Base-by-base conservation (phyloP, 2,329 filamentous ascomycete genomes). In the Claviceps monticola region DNA sequence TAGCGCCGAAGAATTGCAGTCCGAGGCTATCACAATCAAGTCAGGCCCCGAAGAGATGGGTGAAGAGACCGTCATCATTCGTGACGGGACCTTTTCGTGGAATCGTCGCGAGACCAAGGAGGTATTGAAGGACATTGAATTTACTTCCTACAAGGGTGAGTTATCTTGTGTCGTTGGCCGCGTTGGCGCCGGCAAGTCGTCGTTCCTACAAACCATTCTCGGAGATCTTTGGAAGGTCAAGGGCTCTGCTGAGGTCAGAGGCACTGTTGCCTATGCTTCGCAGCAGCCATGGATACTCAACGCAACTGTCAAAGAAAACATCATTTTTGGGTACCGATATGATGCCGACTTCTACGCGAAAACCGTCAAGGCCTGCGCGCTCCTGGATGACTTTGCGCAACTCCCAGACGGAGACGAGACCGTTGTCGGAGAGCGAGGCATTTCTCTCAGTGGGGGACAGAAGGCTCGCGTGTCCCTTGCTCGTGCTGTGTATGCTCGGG, bases 251-350 rank as follows among this genome's bases (percentile, higher is more conserved):
- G 75, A 86, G 51, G 76, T 98, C 9, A 83, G 86, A 59, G 94
- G 93, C 46, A 80, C 77, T 29, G 79, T 88, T 42, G 93, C 93
- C 1, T 98, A 97, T 65, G 93, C 95, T 53, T 87, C 89, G 16
- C 94, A 98, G 66, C 83, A 87, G 61, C 75, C 89, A 19, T 98
- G 94, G 93, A 86, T 98, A 50, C 91, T 97, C 83, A 98, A 98
- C 64, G 93, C 93, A 8, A 95, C 87, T 34, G 90, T 98, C 52
- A 88, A 89, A 60, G 93, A 98, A 64, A 98, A 98, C 64, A 95
- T 98, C 59, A 76, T 96, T 4, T 98, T 98, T 62, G 93, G 93
- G 1, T 89, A 98, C 68, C 83, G 88, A 46, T 96, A 86, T 74
- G 91, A 98, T 67, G 83, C 90, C 5, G 78, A 84, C 34, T 98